Evolutionary conservation across 768 basidiomycete genomes (phyloP).

Genomic region (Tricholomella constricta): DNA sequence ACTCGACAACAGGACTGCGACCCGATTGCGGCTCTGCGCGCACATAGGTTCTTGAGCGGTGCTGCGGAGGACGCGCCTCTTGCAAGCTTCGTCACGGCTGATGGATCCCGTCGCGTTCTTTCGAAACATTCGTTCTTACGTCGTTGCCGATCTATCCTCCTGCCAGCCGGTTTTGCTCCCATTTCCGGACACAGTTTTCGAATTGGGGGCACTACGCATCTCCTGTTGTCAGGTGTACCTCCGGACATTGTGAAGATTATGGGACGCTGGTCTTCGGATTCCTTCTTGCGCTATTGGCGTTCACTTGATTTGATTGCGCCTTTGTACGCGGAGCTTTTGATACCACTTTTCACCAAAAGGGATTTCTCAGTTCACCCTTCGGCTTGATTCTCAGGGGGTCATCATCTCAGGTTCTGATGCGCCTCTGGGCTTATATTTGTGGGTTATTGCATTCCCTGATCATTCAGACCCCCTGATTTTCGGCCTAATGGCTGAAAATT

Average conservation of each 20-base stretch:
- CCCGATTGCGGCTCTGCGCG: background rate
- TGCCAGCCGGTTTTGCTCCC: background rate
- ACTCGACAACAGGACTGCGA: background rate
- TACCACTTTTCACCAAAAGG: no score
- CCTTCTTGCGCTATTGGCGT: slow-evolving; percentile 14
- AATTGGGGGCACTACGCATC: slow-evolving; percentile 25
- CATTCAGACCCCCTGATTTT: no score
- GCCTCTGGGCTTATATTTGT: no score
- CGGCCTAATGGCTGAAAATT: no score
- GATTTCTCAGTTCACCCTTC: no score
- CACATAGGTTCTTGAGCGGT: background rate
- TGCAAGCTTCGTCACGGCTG: background rate
- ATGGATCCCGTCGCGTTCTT: background rate
- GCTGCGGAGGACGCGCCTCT: background rate
- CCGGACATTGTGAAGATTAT: slow-evolving; percentile 29
- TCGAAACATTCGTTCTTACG: background rate
- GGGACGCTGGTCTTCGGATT: slow-evolving; percentile 28
- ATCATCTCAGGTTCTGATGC: no score
- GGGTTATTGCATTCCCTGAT: no score
- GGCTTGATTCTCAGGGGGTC: no score
- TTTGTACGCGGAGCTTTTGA: background rate
- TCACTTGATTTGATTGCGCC: background rate
- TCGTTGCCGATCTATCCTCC: background rate
- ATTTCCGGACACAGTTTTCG: slow-evolving; percentile 20
- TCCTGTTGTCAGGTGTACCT: slow-evolving; percentile 19